Base-by-base conservation (phyloP, 148 eudicot genomes). In the Silene uniflora region DNA sequence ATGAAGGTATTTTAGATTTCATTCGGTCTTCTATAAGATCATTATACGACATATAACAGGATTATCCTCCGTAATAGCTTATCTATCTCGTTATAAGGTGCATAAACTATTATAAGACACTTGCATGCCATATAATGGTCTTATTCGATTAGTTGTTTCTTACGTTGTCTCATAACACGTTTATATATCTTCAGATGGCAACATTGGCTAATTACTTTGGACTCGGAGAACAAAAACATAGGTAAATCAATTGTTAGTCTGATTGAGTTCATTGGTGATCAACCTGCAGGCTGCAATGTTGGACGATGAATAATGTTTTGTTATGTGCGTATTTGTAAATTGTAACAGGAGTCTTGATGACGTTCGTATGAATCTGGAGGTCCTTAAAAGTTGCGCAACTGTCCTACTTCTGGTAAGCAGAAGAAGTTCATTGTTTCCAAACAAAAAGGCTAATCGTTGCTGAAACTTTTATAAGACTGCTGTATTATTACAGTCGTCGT, bases 281-380 rank as follows among this genome's bases (percentile, higher is more conserved):
- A 18, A 61, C 6, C n/a, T 29, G 24, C n/a, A 60, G 25, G 11
- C n/a, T 29, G 24, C n/a, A 60, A 44, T 17, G 21, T 10, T 10
- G 18, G 49, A 25, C 12, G 32, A 71, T 60, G 42, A 21, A 10
- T 18, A 77, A 62, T 35, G 7, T 52, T 4, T 18, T 13, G 0
- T 6, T 27, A 7, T 60, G 4, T n/a, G 17, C 19, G 6, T 12
- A 44, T 60, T 22, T 14, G 60, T 56, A 19, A 9, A 23, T 0
- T 5, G 49, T 52, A 68, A 71, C 80, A 93, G 98, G 84, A 95
- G 96, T 82, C 91, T 95, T 29, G 98, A 90, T 68, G 98, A 95
- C 80, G 96, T 89, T 60, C 90, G 97, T 35, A 88, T 91, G 97
- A 95, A 92, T 77, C 80, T 95, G 83, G 98, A 95, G 81, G 97